phyloP scores from a whole-genome alignment of 345 rosid species.

The Turritis glabra region DNA sequence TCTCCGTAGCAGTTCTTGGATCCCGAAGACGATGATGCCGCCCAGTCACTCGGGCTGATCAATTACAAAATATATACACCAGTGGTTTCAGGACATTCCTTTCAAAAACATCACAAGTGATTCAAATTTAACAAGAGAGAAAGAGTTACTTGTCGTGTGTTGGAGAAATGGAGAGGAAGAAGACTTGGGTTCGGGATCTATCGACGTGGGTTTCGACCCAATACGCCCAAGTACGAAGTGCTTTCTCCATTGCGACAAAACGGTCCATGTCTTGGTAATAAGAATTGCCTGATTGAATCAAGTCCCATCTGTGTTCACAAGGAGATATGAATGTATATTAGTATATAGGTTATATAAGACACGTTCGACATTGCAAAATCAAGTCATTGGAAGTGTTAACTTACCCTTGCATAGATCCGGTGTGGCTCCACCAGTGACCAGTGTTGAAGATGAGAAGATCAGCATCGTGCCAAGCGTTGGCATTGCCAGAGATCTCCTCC shows the following conservation, averaged over 20 bases:
- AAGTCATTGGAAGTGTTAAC: background rate
- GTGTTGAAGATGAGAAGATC: slow-evolving; percentile 84
- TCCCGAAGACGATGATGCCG: slow-evolving; percentile 42
- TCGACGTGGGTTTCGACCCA: slow-evolving; percentile 82
- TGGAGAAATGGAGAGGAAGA: slow-evolving; percentile 90
- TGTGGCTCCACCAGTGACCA: slow-evolving; percentile 97
- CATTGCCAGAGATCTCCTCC: slow-evolving; percentile 72
- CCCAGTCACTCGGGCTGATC: slow-evolving; percentile 83
- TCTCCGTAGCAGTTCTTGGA: slow-evolving; percentile 85
- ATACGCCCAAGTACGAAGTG: slow-evolving; percentile 78
- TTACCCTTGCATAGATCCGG: slow-evolving; percentile 75
- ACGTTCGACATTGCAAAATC: background rate
- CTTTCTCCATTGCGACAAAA: slow-evolving; percentile 80
- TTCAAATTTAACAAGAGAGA: background rate
- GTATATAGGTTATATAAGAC: too few relatives aligned
- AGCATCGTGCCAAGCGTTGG: slow-evolving; percentile 60
- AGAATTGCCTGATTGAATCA: slow-evolving; percentile 70
- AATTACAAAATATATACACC: background rate
- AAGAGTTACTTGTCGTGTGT: slow-evolving; percentile 75
- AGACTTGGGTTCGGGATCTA: slow-evolving; percentile 55
- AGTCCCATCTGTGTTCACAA: slow-evolving; percentile 76
- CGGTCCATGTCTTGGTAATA: slow-evolving; percentile 93
- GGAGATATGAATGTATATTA: background rate
- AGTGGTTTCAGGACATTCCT: background rate
- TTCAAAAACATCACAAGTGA: background rate